phyloP scores from a whole-genome alignment of 768 basidiomycete genomes.

The Kwoniella dejecticola region DNA sequence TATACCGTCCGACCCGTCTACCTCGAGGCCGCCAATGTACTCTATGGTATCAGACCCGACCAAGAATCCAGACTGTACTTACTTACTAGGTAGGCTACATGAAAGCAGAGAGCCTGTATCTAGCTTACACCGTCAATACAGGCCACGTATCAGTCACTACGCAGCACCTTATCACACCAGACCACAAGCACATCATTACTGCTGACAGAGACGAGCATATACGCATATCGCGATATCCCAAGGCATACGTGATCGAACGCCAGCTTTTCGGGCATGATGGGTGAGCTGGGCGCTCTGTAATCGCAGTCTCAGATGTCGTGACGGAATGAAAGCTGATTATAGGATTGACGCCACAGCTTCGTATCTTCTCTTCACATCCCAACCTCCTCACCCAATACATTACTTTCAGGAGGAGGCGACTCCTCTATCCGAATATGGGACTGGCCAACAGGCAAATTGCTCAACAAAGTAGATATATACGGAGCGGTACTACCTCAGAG shows the following conservation, averaged over 20 bases:
- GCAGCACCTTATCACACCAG: slow-evolving; percentile 66
- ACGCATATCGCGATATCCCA: slow-evolving; percentile 83
- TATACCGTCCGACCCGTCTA: slow-evolving; percentile 15
- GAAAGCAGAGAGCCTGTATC: too few species aligned
- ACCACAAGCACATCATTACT: slow-evolving; percentile 74
- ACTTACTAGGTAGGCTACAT: slow-evolving; percentile 34
- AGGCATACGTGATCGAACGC: slow-evolving; percentile 79
- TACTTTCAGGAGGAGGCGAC: slow-evolving; percentile 91
- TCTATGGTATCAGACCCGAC: slow-evolving; percentile 47
- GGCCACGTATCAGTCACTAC: slow-evolving; percentile 90
- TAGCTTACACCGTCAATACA: too few species aligned
- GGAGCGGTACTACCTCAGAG: slow-evolving; percentile 57
- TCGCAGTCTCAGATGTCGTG: not conserved
- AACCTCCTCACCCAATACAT: slow-evolving; percentile 56
- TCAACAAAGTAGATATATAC: slow-evolving; percentile 62
- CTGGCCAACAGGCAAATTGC: slow-evolving; percentile 60
- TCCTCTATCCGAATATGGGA: slow-evolving; percentile 62
- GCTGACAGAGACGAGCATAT: slow-evolving; percentile 96
- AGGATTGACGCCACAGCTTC: slow-evolving; percentile 61
- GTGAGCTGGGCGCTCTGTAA: slow-evolving; percentile 61
- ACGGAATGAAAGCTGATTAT: not conserved
- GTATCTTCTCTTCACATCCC: slow-evolving; percentile 76
- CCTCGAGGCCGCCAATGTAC: slow-evolving; percentile 58
- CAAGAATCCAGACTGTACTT: slow-evolving; percentile 53
- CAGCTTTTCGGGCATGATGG: slow-evolving; percentile 78